Conservation (phyloP, 345 rosid species). For the Moringa oleifera region DNA sequence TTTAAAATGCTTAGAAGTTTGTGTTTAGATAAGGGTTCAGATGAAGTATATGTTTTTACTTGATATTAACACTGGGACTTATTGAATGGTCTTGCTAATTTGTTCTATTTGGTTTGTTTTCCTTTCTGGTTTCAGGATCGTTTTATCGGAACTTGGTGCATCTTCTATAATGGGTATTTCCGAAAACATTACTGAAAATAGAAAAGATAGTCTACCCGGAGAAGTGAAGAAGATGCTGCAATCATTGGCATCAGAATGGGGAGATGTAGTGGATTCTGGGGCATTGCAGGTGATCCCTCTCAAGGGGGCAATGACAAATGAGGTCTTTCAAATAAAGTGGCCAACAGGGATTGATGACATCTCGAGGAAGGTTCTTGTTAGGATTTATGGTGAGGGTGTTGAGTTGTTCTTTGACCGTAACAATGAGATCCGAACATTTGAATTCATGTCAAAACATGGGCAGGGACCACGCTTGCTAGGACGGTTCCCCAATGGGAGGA, state of each 20-base stretch:
- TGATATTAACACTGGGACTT: too few relatives aligned
- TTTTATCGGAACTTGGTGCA: too few relatives aligned
- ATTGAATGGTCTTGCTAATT: too few relatives aligned
- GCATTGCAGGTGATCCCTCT: constrained; percentile 55
- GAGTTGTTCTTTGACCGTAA: constrained; percentile 75
- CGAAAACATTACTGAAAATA: too few relatives aligned
- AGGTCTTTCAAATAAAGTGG: constrained; percentile 86
- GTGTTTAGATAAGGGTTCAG: too few relatives aligned
- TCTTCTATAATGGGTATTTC: too few relatives aligned
- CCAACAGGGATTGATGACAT: constrained; percentile 42
- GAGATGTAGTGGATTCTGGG: constrained; percentile 58
- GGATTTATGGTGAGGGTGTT: constrained; percentile 94
- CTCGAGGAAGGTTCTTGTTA: constrained; percentile 52
- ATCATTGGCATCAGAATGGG: constrained; percentile 60
- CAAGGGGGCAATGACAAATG: constrained; percentile 91
- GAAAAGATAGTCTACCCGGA: too few relatives aligned
- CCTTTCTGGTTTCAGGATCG: too few relatives aligned
- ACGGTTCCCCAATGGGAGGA: constrained; percentile 68
- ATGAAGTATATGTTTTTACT: too few relatives aligned
- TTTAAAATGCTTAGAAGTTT: too few relatives aligned
- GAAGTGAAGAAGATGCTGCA: constrained; percentile 49
- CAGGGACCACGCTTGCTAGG: constrained; percentile 87
- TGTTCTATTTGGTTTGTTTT: too few relatives aligned
- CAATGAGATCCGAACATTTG: constrained; percentile 78
- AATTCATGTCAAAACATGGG: constrained; percentile 80